Evolutionary conservation across 164 flowering plant species (phyloP), one percentile per base, ranked within the genome.

Genomic region (Kalanchoe fedtschenkoi): DNA sequence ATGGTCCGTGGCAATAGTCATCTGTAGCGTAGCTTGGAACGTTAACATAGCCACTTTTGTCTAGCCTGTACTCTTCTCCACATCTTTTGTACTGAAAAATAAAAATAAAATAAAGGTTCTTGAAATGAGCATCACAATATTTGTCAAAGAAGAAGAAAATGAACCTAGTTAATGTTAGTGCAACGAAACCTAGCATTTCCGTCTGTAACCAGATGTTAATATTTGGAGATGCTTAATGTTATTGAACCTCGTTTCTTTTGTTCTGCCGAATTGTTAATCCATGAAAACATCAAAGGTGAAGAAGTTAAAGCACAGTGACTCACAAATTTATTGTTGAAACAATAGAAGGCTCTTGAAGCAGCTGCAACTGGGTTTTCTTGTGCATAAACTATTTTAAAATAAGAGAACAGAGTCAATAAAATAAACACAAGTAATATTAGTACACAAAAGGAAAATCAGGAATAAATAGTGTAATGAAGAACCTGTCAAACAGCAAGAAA

Each of bases 1-100:
- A 78, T 46, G 79, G 81, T 51, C 81, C 79, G n/a, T 34, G 35
- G 77, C 81, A 78, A 64, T 73, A 75, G n/a, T 69, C 32, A 15
- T 71, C 67, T 16, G 70, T 59, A 1, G 71, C 74, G 5, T 57
- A 61, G 6, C 34, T 26, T 39, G 78, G 78, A 4, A 75, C 69
- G 14, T 71, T 67, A 8, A 78, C 19, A 22, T 62, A 37, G 29
- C 78, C 81, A 32, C 68, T 70, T 37, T 61, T 63, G n/a, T 61
- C 65, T 56, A 77, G 33, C 43, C 78, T 72, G 51, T 66, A 70
- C 58, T 44, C 76, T 34, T 68, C 71, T 7, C 64, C 65, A 22
- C 81, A 77, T 1, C 47, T 65, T 9, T 11, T 61, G 34, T 77
- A 77, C 81, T 77, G 32, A 38, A n/a, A 7, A 34, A 0, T 10